A percentile compares a stretch with the other conserved stretches of the same genome.
phyloP scores from a whole-genome alignment of 345 rosid genomes.

The Rhizophora mangle region DNA sequence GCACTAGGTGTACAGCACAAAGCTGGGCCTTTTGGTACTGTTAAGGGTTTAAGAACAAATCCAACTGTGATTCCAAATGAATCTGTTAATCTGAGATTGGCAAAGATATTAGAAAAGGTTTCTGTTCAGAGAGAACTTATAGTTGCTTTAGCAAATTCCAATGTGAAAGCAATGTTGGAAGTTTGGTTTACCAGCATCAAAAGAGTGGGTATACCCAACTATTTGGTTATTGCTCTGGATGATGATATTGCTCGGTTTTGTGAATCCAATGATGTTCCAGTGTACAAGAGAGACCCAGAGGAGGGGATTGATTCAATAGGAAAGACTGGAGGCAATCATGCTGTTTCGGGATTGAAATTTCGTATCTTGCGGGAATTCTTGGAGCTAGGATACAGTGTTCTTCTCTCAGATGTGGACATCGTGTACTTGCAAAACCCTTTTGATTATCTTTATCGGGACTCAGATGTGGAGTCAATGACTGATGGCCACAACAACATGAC shows the following conservation, averaged over 20 bases:
- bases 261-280: conserved; percentile 24
- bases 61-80: conserved; percentile 25
- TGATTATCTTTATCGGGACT: conserved; percentile 28
- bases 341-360: conserved; percentile 30
- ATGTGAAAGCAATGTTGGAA: conserved; percentile 31
- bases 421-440: conserved; percentile 31
- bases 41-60: conserved; percentile 26
- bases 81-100: conserved; percentile 28
- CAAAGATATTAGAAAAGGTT: conserved; percentile 23
- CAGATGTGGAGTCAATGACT: conserved; percentile 33
- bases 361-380: conserved; percentile 32
- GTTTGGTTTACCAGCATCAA: conserved; percentile 31
- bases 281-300: conserved; percentile 27
- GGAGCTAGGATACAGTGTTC: conserved; percentile 32
- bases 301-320: conserved; percentile 25
- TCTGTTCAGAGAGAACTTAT: conserved; percentile 26
- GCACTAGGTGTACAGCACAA: conserved; percentile 26
- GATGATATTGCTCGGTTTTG: conserved; percentile 29
- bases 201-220: conserved; percentile 24
- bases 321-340: conserved; percentile 30
- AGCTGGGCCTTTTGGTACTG: conserved; percentile 32
- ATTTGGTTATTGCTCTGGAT: conserved; percentile 33
- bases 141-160: conserved; percentile 32
- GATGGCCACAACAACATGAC: conserved; percentile 32
- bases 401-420: conserved; percentile 32